Evolutionary conservation across 768 basidiomycete genomes (phyloP).

Genomic region (Collybia sordida): DNA sequence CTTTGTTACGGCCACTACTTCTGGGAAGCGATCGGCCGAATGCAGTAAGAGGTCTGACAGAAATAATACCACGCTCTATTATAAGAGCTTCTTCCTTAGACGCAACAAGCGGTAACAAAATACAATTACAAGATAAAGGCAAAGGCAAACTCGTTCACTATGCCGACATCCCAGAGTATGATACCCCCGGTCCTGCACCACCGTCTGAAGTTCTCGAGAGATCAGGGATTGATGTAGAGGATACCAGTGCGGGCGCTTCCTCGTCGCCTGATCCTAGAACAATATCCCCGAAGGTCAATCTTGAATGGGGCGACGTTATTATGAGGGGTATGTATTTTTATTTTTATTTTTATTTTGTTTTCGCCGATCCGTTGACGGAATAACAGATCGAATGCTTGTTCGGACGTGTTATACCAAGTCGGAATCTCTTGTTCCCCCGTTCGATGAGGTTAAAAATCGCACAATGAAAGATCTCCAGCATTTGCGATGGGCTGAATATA

Average conservation of each 20-base stretch:
- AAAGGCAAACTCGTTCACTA: conserved; percentile 41
- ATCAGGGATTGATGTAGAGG: conserved; percentile 51
- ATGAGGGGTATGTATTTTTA: conserved; percentile 62
- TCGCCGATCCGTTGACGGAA: neutral
- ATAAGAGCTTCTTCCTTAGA: conserved; percentile 14
- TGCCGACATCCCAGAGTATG: conserved; percentile 19
- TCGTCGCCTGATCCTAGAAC: conserved; percentile 9
- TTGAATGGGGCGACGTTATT: conserved; percentile 53
- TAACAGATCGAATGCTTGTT: conserved; percentile 86
- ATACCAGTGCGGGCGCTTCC: conserved; percentile 64
- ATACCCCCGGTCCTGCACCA: conserved; percentile 37
- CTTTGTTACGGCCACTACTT: conserved; percentile 12
- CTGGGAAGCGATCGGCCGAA: neutral
- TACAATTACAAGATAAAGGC: conserved; percentile 20
- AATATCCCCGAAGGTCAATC: conserved; percentile 18
- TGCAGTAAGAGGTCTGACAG: conserved; percentile 13
- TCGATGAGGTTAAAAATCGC: conserved; percentile 70
- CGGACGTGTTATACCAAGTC: conserved; percentile 64
- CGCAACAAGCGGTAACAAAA: conserved; percentile 8
- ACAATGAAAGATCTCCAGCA: conserved; percentile 57
- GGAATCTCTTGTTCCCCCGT: conserved; percentile 46
- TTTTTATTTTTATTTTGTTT: no score
- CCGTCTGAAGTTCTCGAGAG: conserved; percentile 70
- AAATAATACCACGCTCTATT: conserved; percentile 15
- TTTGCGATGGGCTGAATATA: conserved; percentile 77